A percentile compares a stretch with the other conserved stretches of the same genome.
Conservation (phyloP, 2,329 filamentous ascomycete species). For the Shiraia sp. region DNA sequence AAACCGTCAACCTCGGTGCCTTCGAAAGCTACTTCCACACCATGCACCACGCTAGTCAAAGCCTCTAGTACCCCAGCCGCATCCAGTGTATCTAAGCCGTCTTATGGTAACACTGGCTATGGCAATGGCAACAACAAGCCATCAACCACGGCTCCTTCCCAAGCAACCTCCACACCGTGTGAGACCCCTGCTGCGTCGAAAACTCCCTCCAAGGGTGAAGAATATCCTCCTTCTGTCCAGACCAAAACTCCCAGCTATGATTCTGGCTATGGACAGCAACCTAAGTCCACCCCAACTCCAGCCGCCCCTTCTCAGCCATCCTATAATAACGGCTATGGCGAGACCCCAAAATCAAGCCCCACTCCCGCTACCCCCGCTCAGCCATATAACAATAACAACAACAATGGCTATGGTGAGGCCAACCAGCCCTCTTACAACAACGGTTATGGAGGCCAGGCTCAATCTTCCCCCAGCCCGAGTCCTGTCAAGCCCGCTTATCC, state of each 20-base stretch:
- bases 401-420: not conserved
- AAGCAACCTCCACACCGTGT: slow-evolving; percentile 13
- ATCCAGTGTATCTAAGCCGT: not conserved
- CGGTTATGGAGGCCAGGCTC: not conserved
- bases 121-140: slow-evolving; percentile 2
- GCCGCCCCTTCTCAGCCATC: not conserved
- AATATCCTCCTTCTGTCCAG: no score
- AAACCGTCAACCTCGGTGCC: not conserved
- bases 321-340: not conserved
- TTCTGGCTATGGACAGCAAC: slow-evolving; percentile 10
- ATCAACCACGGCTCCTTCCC: slow-evolving; percentile 1
- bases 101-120: slow-evolving; percentile 1
- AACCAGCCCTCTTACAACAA: not conserved
- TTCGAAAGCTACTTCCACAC: not conserved
- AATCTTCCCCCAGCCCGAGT: not conserved
- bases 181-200: no score
- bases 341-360: slow-evolving; percentile 1
- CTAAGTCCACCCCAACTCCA: slow-evolving; percentile 9
- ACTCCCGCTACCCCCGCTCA: slow-evolving; percentile 1
- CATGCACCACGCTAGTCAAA: not conserved
- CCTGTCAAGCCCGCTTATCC: not conserved
- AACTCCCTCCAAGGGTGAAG: no score
- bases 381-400: slow-evolving; percentile 3
- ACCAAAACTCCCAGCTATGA: no score
- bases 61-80: not conserved